Evolutionary conservation across 495 filamentous ascomycete genomes (phyloP), one percentile per base, ranked within the genome.

Genomic region (Ramalina intermedia): DNA sequence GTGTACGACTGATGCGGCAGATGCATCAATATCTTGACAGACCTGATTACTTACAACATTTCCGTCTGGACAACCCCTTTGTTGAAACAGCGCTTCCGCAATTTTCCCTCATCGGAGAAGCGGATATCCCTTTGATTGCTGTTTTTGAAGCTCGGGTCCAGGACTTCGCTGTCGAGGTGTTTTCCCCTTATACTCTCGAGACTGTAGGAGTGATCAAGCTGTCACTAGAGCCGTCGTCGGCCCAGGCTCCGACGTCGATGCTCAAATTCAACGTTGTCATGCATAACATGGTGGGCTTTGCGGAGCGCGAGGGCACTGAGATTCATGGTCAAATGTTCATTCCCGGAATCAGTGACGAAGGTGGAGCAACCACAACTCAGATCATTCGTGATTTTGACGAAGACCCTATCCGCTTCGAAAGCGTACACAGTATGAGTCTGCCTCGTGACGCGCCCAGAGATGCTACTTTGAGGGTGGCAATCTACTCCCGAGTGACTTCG

Each of bases 201-300:
- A 86, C 84, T 0, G 73, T 96, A 50, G 91, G 91, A 42, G 85
- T 95, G 27, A 79, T 96, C 55, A 82, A 86, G 47, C 66, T 99
- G 40, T 90, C 89, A 2, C 69, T 99, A 9, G 91, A 96, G 58
- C 91, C 91, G 33, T 96, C 90, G 1, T 90, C 85, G 18, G 90
- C 91, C 7, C 83, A 93, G 60, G 87, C 90, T 21, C 91, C 90
- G 24, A 83, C 85, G 8, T 87, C 85, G 45, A 96, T 85, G 23
- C 68, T 99, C 48, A 96, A 96, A 61, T 99, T 96, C 67, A 99
- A 96, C 56, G 87, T 96, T 21, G 89, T 95, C 43, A 94, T 99
- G 88, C 88, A 91, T 59, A 87, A 96, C 57, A 81, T 99, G 79
- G 66, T 90, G 39, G 91, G 91, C 5, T 96, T 99, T 57, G 85